A percentile compares a stretch with the other conserved stretches of the same genome.
Conservation (phyloP, 1,284 basidiomycete genomes). For the Uromyces viciae-fabae region DNA sequence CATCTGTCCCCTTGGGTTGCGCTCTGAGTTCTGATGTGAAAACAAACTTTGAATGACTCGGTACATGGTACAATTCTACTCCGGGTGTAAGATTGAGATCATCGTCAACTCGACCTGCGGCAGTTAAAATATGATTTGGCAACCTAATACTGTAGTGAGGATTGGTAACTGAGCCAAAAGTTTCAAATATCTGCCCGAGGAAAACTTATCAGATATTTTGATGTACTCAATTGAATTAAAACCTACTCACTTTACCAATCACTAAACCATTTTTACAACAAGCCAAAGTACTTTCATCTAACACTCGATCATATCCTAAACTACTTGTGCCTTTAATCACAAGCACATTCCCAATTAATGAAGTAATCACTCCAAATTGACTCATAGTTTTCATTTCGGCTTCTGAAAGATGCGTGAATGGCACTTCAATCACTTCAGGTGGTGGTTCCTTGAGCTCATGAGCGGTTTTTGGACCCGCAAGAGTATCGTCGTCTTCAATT, state of each 20-base stretch:
- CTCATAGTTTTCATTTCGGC: conserved; percentile 19
- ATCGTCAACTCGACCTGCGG: neutral
- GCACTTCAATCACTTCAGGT: conserved; percentile 19
- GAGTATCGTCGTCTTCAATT: neutral
- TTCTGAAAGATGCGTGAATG: conserved; percentile 30
- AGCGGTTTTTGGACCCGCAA: conserved; percentile 28
- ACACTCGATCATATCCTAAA: conserved; percentile 30
- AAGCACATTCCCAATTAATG: conserved; percentile 31
- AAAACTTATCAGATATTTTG: neutral
- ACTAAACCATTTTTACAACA: conserved; percentile 29
- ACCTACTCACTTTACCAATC: conserved; percentile 32
- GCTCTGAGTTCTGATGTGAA: conserved; percentile 40
- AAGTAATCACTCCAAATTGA: conserved; percentile 24
- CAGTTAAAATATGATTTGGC: conserved; percentile 7
- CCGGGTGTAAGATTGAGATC: conserved; percentile 5
- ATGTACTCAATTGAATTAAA: neutral
- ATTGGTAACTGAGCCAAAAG: conserved; percentile 40
- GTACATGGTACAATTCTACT: conserved; percentile 7
- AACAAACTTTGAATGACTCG: conserved; percentile 28
- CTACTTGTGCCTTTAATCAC: conserved; percentile 30
- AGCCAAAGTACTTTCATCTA: conserved; percentile 40
- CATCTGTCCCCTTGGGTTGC: conserved; percentile 44
- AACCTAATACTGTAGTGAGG: conserved; percentile 44
- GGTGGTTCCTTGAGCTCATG: conserved; percentile 35
- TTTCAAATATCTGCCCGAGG: conserved; percentile 37